Conservation (phyloP, 352 stramenopile species). For the Phytophthora sp. region DNA sequence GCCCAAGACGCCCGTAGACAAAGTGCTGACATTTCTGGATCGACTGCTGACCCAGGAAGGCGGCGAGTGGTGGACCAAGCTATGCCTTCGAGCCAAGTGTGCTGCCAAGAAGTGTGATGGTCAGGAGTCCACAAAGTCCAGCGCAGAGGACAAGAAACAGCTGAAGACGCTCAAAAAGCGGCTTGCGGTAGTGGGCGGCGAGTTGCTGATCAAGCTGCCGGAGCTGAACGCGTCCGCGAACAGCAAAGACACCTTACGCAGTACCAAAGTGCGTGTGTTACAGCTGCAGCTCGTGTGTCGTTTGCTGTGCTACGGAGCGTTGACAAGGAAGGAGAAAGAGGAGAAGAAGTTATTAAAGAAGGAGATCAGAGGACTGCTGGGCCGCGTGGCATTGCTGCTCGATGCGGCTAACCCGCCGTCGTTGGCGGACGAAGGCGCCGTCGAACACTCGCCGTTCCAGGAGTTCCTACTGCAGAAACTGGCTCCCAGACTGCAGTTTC, state of each 20-base stretch:
- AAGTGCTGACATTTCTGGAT: conserved; percentile 37
- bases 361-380: conserved; percentile 70
- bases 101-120: conserved; percentile 15
- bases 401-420: conserved; percentile 73
- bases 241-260: conserved; percentile 34
- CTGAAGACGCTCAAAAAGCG: conserved; percentile 26
- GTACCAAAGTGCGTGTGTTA: conserved; percentile 57
- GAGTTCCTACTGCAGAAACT: conserved; percentile 66
- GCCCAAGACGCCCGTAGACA: conserved; percentile 2
- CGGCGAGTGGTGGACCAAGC: conserved; percentile 36
- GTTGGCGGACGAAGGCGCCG: conserved; percentile 65
- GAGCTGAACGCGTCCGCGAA: conserved; percentile 38
- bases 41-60: conserved; percentile 35
- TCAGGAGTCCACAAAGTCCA: not conserved
- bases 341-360: conserved; percentile 55
- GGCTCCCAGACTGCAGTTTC: conserved; percentile 41
- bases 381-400: conserved; percentile 76
- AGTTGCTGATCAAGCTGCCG: conserved; percentile 35
- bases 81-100: conserved; percentile 2
- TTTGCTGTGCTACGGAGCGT: conserved; percentile 43
- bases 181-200: conserved; percentile 23
- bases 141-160: conserved; percentile 20
- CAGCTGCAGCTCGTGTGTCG: conserved; percentile 74
- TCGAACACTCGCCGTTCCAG: conserved; percentile 78
- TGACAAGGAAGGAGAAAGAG: conserved; percentile 36